Evolutionary conservation across 192 early-diverging fungal species (phyloP).

Genomic region (Coemansia sp.): DNA sequence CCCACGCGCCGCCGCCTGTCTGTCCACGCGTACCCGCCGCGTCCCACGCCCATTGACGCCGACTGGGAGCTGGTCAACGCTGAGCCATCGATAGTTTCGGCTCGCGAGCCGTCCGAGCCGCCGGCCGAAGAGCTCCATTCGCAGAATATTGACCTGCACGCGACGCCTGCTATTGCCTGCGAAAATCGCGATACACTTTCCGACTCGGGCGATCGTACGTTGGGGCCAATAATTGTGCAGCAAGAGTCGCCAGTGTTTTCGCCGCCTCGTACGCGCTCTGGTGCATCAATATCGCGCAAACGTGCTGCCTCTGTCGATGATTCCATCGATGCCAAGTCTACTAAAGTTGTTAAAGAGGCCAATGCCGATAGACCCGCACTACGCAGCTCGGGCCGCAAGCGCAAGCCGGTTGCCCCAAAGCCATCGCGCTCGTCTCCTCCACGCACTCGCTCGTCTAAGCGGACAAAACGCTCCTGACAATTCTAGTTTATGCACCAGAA

Average conservation of each 20-base stretch:
- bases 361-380: slow-evolving; percentile 7
- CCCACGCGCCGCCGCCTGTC: slow-evolving; percentile 9
- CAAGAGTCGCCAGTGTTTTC: neutral
- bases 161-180: neutral
- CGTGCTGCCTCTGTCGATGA: neutral
- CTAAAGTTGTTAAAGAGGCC: neutral
- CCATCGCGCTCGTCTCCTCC: slow-evolving; percentile 14
- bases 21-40: slow-evolving; percentile 36
- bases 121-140: neutral
- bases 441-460: slow-evolving; percentile 22
- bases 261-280: slow-evolving; percentile 3
- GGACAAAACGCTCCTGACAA: slow-evolving; percentile 1
- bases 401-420: neutral
- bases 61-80: slow-evolving; percentile 35
- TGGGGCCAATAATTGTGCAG: slow-evolving; percentile 5
- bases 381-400: neutral
- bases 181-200: neutral
- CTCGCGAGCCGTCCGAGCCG: neutral
- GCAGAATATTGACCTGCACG: slow-evolving; percentile 7
- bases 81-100: neutral
- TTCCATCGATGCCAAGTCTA: neutral
- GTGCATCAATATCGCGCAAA: neutral
- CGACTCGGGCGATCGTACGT: neutral
- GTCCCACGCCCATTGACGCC: slow-evolving; percentile 33
- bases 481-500: neutral